Conservation (phyloP, 306 rosid genomes). For the Mimosa pudica region DNA sequence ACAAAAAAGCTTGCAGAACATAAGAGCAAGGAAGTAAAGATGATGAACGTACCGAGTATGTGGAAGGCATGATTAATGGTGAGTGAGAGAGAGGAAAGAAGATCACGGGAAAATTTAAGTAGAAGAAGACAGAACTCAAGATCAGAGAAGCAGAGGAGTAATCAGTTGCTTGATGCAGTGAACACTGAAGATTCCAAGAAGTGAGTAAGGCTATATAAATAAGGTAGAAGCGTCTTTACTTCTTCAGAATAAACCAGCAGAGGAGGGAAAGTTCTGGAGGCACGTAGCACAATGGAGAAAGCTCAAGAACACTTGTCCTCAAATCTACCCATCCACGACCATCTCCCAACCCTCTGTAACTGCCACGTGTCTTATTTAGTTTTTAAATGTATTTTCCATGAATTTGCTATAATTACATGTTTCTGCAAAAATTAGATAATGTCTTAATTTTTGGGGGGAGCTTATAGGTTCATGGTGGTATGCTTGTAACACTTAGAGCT, state of each 20-base stretch:
- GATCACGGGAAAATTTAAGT: neutral
- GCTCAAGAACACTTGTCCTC: neutral
- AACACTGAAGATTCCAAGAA: neutral
- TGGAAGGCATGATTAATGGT: slow-evolving; percentile 44
- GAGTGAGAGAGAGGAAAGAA: too few relatives aligned
- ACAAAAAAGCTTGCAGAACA: too few relatives aligned
- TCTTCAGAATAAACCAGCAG: neutral
- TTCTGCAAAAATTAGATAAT: too few relatives aligned
- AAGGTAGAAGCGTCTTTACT: neutral
- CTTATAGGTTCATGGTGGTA: too few relatives aligned
- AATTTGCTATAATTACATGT: too few relatives aligned
- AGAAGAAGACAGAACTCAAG: neutral
- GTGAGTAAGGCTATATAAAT: neutral
- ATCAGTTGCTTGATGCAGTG: neutral
- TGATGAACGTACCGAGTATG: slow-evolving; percentile 43
- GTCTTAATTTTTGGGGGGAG: too few relatives aligned
- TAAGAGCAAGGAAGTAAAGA: neutral
- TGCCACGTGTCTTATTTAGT: neutral
- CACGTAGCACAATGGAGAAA: slow-evolving; percentile 2
- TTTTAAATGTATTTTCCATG: too few relatives aligned
- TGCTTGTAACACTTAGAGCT: too few relatives aligned
- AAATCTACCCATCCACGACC: neutral
- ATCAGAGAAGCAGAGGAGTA: neutral
- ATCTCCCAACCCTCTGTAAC: slow-evolving; percentile 2
- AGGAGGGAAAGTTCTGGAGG: slow-evolving; percentile 18